Evolutionary conservation across 108 stramenopile genomes (phyloP).

Genomic region (Mediolabrus comicus): DNA sequence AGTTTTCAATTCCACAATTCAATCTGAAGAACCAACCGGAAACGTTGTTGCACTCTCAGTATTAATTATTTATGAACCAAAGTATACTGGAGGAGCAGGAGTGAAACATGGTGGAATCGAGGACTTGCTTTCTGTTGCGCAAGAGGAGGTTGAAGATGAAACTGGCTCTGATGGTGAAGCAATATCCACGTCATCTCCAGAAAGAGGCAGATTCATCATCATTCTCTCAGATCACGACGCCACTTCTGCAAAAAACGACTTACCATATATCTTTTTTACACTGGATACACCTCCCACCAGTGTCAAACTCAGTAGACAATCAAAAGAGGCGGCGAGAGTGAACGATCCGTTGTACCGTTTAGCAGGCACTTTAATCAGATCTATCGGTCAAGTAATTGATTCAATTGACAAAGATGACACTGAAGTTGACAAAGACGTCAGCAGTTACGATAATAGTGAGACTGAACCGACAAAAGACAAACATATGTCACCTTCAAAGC

Average conservation of each 20-base stretch:
- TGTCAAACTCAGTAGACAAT: neutral
- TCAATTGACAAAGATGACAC: neutral
- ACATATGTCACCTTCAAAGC: slow-evolving; percentile 20
- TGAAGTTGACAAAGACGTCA: neutral
- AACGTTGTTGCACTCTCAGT: slow-evolving; percentile 43
- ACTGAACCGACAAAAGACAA: slow-evolving; percentile 28
- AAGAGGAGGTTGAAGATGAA: slow-evolving; percentile 13
- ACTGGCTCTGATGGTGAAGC: slow-evolving; percentile 1
- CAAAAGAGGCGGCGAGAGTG: slow-evolving; percentile 63
- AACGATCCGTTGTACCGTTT: slow-evolving; percentile 60
- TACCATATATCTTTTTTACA: slow-evolving; percentile 16
- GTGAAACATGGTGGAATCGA: slow-evolving; percentile 69
- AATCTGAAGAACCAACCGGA: neutral
- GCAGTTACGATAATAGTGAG: neutral
- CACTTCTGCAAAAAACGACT: neutral
- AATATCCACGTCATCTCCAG: neutral
- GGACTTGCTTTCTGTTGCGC: slow-evolving; percentile 36
- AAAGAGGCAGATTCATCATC: slow-evolving; percentile 59
- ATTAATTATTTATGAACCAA: slow-evolving; percentile 68
- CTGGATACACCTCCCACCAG: slow-evolving; percentile 25
- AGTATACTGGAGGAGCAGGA: slow-evolving; percentile 74
- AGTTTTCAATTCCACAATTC: slow-evolving; percentile 42
- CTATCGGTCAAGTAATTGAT: slow-evolving; percentile 15
- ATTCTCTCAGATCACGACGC: slow-evolving; percentile 43
- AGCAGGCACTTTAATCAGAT: slow-evolving; percentile 52